Base-by-base conservation (phyloP, 1,284 basidiomycete genomes). In the Ustilago nuda region DNA sequence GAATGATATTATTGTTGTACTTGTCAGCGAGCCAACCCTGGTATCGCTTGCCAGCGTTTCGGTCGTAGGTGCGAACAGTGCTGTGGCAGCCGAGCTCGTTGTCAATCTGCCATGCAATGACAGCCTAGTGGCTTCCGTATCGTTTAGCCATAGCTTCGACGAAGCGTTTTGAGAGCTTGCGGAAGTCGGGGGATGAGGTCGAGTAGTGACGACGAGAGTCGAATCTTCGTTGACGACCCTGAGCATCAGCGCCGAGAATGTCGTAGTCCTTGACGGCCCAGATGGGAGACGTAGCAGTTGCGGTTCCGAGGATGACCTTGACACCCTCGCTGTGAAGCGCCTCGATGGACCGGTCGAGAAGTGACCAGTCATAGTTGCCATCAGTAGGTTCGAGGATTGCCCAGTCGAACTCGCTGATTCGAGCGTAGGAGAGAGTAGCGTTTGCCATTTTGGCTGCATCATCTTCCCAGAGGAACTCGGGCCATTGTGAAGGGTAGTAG, bases 401-500 rank as follows among this genome's bases (percentile, higher is more conserved):
- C 78, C 78, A 79, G 56, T 78, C 75, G 30, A 79, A 79, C 51
- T 79, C 78, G 62, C 68, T 69, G 43, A 79, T 75, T 9, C 78
- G 71, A 7, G 73, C 78, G 35, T 78, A 71, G 8, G 57, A 63
- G 35, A 79, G 54, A 17, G 58, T 67, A 48, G 67, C 68, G 55
- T 64, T 66, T 54, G 74, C 74, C 75, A 78, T 79, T 51, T 55
- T 57, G 19, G 60, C 56, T 0, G 75, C 75, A 39, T 79, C 78
- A 53, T 62, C 58, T 8, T 65, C 63, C 77, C 66, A 71, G 27
- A 73, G 59, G 30, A 64, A 69, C 27, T 65, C 66, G 37, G 69
- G 69, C 77, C 74, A 79, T 46, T 79, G 77, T 8, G 72, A 55
- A 7, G 78, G 78, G 56, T 79, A 79, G 65, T 79, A 79, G 65